Evolutionary conservation across 148 eudicot species (phyloP), one percentile per base, ranked within the genome.

Genomic region (Linanthus parryae): DNA sequence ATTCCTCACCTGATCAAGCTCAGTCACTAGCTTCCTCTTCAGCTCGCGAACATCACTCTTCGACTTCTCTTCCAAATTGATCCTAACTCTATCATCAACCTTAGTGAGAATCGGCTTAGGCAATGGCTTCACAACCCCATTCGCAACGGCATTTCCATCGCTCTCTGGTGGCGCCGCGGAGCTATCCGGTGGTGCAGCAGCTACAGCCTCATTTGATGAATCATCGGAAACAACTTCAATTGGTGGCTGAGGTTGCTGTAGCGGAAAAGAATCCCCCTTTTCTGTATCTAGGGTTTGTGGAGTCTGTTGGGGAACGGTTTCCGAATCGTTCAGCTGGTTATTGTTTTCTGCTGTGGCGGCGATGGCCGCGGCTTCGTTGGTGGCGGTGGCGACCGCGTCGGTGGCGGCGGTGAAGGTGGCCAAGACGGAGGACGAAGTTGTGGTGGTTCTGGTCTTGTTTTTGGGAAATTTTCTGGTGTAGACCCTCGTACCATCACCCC

Each of bases 1-100:
- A 64, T 67, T 64, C 73, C 86, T 75, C 43, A 85, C 88, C 65
- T 65, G 77, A 62, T 77, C 83, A 62, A 89, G 87, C 77, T 89
- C 95, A 48, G 26, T 55, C 57, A 52, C 65, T 14, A 89, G 59
- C 70, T 80, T 82, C 66, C 74, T 67, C 73, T 64, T 77, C 63
- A 85, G 70, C 26, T 71, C 77, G 24, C 63, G 57, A 42, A 76
- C 67, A 45, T 73, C 91, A 8, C 64, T 49, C 50, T 56, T 77
- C 0, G 81, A 62, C 7, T 66, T 85, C 9, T 72, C 71, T 4
- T 56, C 40, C 29, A 89, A 65, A 57, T 67, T 59, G 33, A 84
- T 82, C 56, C 58, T 89, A 53, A 89, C 61, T 73, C 73, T 61
- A 64, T 80, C 80, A 46, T 80, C 85, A 16, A 84, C 67, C 39